phyloP scores from a whole-genome alignment of 768 basidiomycete genomes.

The Strobilomyces dryophilus region DNA sequence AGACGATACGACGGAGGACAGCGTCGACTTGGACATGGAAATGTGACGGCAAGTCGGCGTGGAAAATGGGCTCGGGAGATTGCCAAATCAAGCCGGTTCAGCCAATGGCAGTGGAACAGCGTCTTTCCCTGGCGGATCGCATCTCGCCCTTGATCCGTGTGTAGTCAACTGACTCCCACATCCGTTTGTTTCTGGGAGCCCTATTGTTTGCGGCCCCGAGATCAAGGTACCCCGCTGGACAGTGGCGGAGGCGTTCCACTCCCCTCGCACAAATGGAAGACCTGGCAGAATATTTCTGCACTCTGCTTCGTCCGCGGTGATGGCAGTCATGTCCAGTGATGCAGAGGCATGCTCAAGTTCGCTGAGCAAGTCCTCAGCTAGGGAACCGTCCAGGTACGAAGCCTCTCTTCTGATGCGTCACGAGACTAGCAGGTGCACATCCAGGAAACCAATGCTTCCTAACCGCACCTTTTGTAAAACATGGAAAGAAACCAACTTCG shows the following conservation, averaged over 20 bases:
- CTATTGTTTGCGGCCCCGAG: constrained; percentile 1
- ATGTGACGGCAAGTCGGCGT: constrained; percentile 1
- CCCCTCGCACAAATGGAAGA: constrained; percentile 20
- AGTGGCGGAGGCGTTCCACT: constrained; percentile 1
- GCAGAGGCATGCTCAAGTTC: not conserved
- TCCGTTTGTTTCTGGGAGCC: not conserved
- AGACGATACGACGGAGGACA: constrained; percentile 81
- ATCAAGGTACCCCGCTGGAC: not conserved
- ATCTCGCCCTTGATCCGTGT: not conserved
- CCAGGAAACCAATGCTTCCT: not conserved
- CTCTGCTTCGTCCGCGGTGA: constrained; percentile 20
- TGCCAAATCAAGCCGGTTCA: not conserved
- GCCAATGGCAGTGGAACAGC: not conserved
- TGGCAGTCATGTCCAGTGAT: not conserved
- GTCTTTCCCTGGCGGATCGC: not conserved
- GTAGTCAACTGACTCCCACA: not conserved
- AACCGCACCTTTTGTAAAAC: not conserved
- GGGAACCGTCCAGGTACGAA: not conserved
- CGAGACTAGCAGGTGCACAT: not conserved
- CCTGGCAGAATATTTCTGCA: not conserved
- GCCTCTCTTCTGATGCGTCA: not conserved
- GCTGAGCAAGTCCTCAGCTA: too few relatives aligned
- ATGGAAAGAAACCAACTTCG: not conserved
- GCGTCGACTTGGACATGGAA: constrained; percentile 47
- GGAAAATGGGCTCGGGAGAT: constrained; percentile 6